Percentiles rank a stretch among this genome's conserved stretches.
These are phyloP conservation scores for Penicillium glabrum DNA, from an alignment of 2,329 filamentous ascomycete genomes.

Conservation along the genomic window DNA sequence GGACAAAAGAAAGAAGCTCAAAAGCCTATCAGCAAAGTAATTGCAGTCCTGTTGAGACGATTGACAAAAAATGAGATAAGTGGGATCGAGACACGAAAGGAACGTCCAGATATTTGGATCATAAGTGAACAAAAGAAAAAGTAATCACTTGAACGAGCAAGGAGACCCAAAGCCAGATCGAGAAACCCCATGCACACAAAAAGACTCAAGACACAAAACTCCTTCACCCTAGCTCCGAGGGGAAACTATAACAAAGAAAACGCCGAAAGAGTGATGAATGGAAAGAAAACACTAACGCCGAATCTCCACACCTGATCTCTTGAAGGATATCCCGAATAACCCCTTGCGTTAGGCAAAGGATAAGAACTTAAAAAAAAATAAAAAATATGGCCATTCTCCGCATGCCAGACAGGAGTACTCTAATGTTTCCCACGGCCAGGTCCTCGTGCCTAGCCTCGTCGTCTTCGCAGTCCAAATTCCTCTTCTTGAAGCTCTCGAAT, in stretches of 20 bases:
- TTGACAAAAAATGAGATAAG: not conserved
- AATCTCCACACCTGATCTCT: constrained; percentile 13
- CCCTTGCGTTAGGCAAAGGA: constrained; percentile 4
- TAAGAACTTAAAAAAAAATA: constrained; percentile 12
- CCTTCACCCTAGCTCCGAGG: not conserved
- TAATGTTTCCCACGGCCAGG: not conserved
- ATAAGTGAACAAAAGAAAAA: constrained; percentile 8
- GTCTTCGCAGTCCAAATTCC: constrained; percentile 45
- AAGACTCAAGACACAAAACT: not conserved
- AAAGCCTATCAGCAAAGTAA: not conserved
- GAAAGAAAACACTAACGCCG: constrained; percentile 16
- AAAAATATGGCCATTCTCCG: not conserved
- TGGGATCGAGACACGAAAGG: not conserved
- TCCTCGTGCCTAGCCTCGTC: constrained; percentile 17
- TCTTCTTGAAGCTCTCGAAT: constrained; percentile 48
- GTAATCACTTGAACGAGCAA: constrained; percentile 1
- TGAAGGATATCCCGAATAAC: constrained; percentile 20
- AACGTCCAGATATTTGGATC: constrained; percentile 6
- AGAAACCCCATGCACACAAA: constrained; percentile 7
- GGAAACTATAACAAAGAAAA: not conserved
- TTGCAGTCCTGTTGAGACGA: not conserved
- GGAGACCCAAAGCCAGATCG: not conserved
- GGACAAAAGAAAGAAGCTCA: not conserved
- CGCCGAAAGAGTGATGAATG: constrained; percentile 5
- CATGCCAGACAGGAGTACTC: constrained; percentile 1